phyloP scores from a whole-genome alignment of 352 stramenopile species.

The Phytophthora sp. region DNA sequence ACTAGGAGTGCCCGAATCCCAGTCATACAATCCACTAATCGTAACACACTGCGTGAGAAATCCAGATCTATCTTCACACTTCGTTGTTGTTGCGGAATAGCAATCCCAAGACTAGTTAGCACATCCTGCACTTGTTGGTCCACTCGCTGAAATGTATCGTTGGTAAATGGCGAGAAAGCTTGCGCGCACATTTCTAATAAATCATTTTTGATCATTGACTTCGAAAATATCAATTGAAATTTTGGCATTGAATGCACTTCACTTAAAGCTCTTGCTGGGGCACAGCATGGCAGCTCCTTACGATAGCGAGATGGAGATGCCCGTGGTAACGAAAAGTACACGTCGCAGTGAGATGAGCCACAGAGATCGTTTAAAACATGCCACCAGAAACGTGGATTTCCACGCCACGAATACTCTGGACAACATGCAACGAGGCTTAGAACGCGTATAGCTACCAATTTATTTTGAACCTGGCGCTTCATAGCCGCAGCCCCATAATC shows the following conservation, averaged over 20 bases:
- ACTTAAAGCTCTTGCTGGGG: constrained; percentile 7
- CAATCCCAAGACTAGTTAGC: constrained; percentile 3
- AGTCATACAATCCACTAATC: constrained; percentile 6
- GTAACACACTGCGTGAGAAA: constrained; percentile 32
- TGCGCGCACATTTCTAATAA: constrained; percentile 35
- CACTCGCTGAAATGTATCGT: constrained; percentile 4
- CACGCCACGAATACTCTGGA: constrained; percentile 36
- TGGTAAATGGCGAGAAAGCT: constrained; percentile 16
- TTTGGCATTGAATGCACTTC: constrained; percentile 30
- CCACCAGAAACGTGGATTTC: constrained; percentile 45
- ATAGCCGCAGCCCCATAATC: background rate
- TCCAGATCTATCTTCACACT: constrained; percentile 36
- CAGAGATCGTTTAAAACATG: constrained; percentile 26
- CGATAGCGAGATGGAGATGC: background rate
- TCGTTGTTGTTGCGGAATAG: background rate
- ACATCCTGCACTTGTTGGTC: constrained; percentile 34
- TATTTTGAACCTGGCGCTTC: constrained; percentile 3
- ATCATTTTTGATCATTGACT: constrained; percentile 34
- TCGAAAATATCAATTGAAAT: constrained; percentile 51
- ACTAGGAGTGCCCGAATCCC: constrained; percentile 8
- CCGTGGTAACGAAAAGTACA: constrained; percentile 8
- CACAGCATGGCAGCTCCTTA: background rate
- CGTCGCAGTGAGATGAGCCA: background rate
- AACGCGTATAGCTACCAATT: constrained; percentile 38
- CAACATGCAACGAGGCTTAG: constrained; percentile 34